These are phyloP conservation scores for Beauveria scarabaeidicola DNA, from an alignment of 2,329 filamentous ascomycete species.

Conservation along the genomic window DNA sequence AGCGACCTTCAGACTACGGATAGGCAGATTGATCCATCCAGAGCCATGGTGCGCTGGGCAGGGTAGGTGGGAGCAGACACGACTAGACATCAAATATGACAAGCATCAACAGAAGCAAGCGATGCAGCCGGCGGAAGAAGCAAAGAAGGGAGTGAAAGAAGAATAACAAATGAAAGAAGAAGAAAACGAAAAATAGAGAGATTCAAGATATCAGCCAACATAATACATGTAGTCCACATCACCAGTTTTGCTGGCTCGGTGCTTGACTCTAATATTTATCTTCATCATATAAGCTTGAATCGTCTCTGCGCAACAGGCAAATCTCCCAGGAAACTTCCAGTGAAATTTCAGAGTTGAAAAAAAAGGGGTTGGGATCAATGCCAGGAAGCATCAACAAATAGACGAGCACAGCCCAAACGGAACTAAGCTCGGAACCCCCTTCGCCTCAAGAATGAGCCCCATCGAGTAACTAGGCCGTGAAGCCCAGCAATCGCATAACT, in stretches of 20 bases:
- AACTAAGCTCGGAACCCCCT: constrained; percentile 47
- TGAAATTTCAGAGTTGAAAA: constrained; percentile 16
- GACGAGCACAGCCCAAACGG: not conserved
- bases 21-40: too few species aligned
- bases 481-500: constrained; percentile 93
- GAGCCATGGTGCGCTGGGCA: too few species aligned
- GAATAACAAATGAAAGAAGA: too few species aligned
- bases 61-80: too few species aligned
- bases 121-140: too few species aligned
- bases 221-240: constrained; percentile 12
- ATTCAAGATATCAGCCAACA: constrained; percentile 11
- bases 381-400: constrained; percentile 8
- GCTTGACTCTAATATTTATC: constrained; percentile 19
- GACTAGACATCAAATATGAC: too few species aligned
- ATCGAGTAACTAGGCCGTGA: constrained; percentile 80
- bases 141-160: too few species aligned
- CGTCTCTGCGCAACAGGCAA: constrained; percentile 2
- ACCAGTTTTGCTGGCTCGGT: constrained; percentile 13
- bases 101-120: too few species aligned
- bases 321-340: constrained; percentile 12
- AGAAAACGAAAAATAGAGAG: not conserved
- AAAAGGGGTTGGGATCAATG: constrained; percentile 14
- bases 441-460: constrained; percentile 99
- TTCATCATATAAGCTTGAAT: constrained; percentile 17
- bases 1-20: too few species aligned